Evolutionary conservation across 192 early-diverging fungal species (phyloP).

Genomic region (Coemansia sp.): DNA sequence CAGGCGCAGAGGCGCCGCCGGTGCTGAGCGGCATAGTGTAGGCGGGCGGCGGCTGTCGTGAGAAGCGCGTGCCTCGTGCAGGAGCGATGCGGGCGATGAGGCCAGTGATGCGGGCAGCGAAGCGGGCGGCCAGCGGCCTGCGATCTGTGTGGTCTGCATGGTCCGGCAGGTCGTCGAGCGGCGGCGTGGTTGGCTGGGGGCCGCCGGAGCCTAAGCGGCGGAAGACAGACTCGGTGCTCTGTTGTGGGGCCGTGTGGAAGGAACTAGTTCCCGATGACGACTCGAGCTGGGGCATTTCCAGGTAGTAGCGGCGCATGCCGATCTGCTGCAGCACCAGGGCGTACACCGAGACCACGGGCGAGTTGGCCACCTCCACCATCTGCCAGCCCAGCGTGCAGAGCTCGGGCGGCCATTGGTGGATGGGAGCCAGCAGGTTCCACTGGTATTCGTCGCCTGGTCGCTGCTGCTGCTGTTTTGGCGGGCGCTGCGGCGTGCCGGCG

Average conservation of each 20-base stretch:
- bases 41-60: constrained; percentile 5
- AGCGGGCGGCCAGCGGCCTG: constrained; percentile 8
- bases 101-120: constrained; percentile 9
- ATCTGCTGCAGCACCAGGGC: constrained; percentile 46
- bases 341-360: constrained; percentile 46
- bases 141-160: no score
- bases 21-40: constrained; percentile 20
- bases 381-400: constrained; percentile 2
- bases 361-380: constrained; percentile 35
- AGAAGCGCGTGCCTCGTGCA: background rate
- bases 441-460: background rate
- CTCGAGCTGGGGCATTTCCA: constrained; percentile 20
- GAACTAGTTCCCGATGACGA: no score
- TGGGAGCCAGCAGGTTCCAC: constrained; percentile 1
- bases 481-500: background rate
- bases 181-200: no score
- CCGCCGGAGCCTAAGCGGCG: no score
- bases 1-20: background rate
- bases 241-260: no score
- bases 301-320: constrained; percentile 31
- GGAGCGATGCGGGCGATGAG: constrained; percentile 2
- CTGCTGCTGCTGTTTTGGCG: background rate
- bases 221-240: no score
- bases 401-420: constrained; percentile 14
- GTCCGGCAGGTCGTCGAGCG: no score